Evolutionary conservation across 345 rosid genomes (phyloP), one percentile per base, ranked within the genome.

Genomic region (Erodium maritimum): DNA sequence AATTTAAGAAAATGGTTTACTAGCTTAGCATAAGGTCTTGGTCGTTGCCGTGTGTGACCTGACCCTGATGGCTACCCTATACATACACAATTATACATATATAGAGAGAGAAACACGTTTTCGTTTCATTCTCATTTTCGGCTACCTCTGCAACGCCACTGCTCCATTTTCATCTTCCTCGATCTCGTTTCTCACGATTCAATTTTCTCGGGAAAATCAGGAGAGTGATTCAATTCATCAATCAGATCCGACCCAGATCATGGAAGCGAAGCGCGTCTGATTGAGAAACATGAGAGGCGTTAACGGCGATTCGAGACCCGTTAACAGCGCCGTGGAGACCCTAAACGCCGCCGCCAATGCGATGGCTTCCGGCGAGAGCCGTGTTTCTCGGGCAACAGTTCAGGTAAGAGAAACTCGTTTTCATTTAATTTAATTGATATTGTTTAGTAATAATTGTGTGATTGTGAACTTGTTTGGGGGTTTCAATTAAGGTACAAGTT

Each of bases 261-360:
- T 0, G 51, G 25, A 1, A n/a, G 53, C 48, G 33, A 54, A 62
- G 42, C 56, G 59, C 25, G 52, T 17, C 48, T 16, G 24, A 54
- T 14, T 21, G 55, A 20, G 48, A 20, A 63, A 65, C 71, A 85
- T 79, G 88, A 81, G 90, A 74, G 54, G 66, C 68, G 73, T 54
- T 13, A 65, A 62, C 61, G 65, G 73, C 58, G 79, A 74, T 24
- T 52, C 77, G 22, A 71, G 78, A 67, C 72, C 71, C 23, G 64
- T 51, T 56, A 64, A 55, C 74, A 76, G 71, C 73, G 73, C 80
- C 57, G 59, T 83, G 46, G 88, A 83, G 25, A 88, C 94, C 29
- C 72, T 93, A 50, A 79, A 70, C 88, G 95, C 96, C 20, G 96
- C 96, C 62, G 96, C 95, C 68, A 70, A 85, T 17, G 95, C 88